Percentiles rank a stretch among this genome's conserved stretches.
These are phyloP conservation scores for Verticillium dahliae DNA, from an alignment of 2,329 filamentous ascomycete species.

Conservation along the genomic window DNA sequence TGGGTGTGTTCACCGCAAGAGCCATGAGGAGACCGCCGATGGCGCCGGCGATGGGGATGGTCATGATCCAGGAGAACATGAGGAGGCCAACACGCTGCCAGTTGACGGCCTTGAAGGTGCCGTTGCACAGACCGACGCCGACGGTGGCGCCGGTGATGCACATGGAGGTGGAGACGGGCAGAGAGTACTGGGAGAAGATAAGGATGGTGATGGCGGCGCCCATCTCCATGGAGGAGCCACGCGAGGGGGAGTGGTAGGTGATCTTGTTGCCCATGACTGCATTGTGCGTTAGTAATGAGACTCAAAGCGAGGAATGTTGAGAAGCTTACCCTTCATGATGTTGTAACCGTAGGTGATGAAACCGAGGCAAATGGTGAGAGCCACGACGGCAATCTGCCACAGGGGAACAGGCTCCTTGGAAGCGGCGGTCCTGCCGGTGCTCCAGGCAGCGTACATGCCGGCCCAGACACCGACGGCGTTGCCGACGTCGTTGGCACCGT, in stretches of 20 bases:
- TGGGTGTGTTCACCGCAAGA: slow-evolving; percentile 30
- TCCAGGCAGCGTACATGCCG: slow-evolving; percentile 63
- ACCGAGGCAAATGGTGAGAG: slow-evolving; percentile 56
- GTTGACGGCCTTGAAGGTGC: slow-evolving; percentile 65
- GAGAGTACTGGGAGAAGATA: slow-evolving; percentile 67
- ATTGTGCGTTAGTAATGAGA: not conserved
- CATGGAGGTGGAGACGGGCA: slow-evolving; percentile 72
- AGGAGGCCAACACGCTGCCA: slow-evolving; percentile 66
- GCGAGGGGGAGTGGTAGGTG: slow-evolving; percentile 57
- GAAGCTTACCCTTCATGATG: slow-evolving; percentile 67
- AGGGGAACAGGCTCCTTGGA: slow-evolving; percentile 61
- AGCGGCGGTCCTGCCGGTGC: slow-evolving; percentile 51
- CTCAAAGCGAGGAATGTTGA: not conserved
- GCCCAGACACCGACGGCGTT: slow-evolving; percentile 67
- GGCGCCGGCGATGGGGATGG: slow-evolving; percentile 33
- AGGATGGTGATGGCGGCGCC: slow-evolving; percentile 72
- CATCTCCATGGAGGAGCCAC: slow-evolving; percentile 69
- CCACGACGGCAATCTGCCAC: slow-evolving; percentile 71
- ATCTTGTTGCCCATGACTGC: slow-evolving; percentile 76
- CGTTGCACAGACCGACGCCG: slow-evolving; percentile 72
- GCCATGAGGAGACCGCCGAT: slow-evolving; percentile 34
- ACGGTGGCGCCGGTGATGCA: slow-evolving; percentile 77
- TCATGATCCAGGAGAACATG: slow-evolving; percentile 58
- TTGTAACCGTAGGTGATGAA: slow-evolving; percentile 74
- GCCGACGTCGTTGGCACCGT: slow-evolving; percentile 72